These are phyloP conservation scores for Paraconiothyrium brasiliense DNA, from an alignment of 2,329 filamentous ascomycete genomes.

Conservation along the genomic window DNA sequence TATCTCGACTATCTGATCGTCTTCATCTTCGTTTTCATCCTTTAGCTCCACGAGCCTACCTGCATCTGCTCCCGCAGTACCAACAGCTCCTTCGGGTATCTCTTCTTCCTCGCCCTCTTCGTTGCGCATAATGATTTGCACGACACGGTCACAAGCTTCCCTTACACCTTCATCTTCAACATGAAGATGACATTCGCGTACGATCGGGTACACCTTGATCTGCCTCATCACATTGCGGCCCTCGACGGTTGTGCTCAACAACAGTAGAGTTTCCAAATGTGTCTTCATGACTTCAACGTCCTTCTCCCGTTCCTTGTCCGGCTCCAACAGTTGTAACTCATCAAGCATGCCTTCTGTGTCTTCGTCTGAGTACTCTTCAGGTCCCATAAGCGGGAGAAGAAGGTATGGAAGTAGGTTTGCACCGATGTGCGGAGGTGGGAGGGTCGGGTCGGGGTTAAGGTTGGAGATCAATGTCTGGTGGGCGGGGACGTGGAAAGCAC, in stretches of 20 bases:
- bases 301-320: constrained; percentile 85
- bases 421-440: constrained; percentile 65
- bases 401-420: constrained; percentile 89
- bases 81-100: constrained; percentile 38
- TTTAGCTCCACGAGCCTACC: constrained; percentile 42
- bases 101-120: constrained; percentile 69
- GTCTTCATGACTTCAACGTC: constrained; percentile 82
- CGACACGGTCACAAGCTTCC: constrained; percentile 87
- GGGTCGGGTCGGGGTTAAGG: constrained; percentile 39
- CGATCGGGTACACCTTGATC: constrained; percentile 86
- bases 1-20: constrained; percentile 51
- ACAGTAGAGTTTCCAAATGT: constrained; percentile 86
- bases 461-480: constrained; percentile 74
- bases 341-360: constrained; percentile 87
- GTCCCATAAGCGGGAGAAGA: constrained; percentile 85
- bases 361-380: constrained; percentile 87
- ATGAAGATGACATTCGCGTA: constrained; percentile 84
- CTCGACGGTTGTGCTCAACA: constrained; percentile 80
- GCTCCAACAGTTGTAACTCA: constrained; percentile 87
- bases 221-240: constrained; percentile 78
- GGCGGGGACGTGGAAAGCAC: constrained; percentile 80
- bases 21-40: constrained; percentile 44
- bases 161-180: constrained; percentile 81
- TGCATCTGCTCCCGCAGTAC: constrained; percentile 25
- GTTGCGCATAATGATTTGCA: constrained; percentile 87